Evolutionary conservation across 306 rosid genomes (phyloP), one percentile per base, ranked within the genome.

Genomic region (Citrullus colocynthis): DNA sequence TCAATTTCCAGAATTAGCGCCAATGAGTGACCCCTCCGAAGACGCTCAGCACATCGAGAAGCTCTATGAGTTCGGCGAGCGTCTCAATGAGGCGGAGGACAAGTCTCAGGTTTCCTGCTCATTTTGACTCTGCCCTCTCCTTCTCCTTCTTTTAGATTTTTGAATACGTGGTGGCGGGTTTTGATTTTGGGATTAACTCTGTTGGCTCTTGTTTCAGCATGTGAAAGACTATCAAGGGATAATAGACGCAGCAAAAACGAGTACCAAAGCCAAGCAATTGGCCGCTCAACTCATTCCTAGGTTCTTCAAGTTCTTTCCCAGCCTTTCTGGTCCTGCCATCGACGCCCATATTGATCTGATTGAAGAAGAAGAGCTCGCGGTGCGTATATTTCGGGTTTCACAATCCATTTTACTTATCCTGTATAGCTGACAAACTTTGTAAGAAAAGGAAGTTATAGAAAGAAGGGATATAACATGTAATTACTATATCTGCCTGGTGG

Each of bases 271-370:
- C 51, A 95, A 95, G 87, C 99, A 95, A 76, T 83, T 95, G 70
- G 93, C 99, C 12, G 98, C 98, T 3, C 99, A 95, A 86, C 91
- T 95, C 70, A 95, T 95, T 82, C 99, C 98, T 4, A 91, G 89
- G 88, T 95, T 92, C 84, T 95, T 86, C 83, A 95, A 95, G 86
- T 92, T 87, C 85, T 92, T 95, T 78, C 97, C 99, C 7, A 88
- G 79, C 62, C 96, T 90, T 8, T 90, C 97, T 9, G 90, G 89
- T 6, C 87, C 90, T 0, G 99, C 97, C 15, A 86, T 95, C 4
- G 89, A 88, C 30, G 84, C 91, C 0, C 97, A 92, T 81, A 84
- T 95, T 28, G 97, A 95, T 92, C 88, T 95, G 90, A 88, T 92
- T 66, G 99, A 95, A 80, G 99, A 88, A 77, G 97, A 89, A 74